A percentile compares a stretch with the other conserved stretches of the same genome.
Conservation (phyloP, 78 protist species). For the Dictyostelium purpureum region DNA sequence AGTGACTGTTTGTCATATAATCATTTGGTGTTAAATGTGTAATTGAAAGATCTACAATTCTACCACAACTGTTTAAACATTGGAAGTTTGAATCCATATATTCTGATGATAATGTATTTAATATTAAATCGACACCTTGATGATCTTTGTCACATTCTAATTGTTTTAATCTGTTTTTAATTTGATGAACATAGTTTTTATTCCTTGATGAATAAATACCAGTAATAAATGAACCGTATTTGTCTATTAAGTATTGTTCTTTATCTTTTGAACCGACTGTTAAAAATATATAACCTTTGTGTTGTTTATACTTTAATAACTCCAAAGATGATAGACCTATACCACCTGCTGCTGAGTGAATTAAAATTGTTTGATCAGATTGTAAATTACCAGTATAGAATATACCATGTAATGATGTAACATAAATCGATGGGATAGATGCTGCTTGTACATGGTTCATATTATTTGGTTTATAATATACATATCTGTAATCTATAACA, state of each 20-base stretch:
- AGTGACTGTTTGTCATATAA: background rate
- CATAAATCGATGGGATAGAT: background rate
- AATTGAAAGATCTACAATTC: constrained; percentile 36
- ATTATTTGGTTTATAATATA: background rate
- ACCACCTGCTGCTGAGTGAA: constrained; percentile 7
- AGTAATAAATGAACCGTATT: background rate
- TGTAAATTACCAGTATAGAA: constrained; percentile 5
- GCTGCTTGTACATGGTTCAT: background rate
- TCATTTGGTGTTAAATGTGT: background rate
- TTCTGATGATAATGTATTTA: constrained; percentile 42
- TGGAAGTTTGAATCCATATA: background rate
- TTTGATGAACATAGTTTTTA: background rate
- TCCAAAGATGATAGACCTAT: constrained; percentile 71
- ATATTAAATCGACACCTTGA: constrained; percentile 20
- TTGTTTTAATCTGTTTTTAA: background rate
- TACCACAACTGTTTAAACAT: background rate
- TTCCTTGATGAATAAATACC: background rate
- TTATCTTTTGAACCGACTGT: constrained; percentile 6
- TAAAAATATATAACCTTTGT: background rate
- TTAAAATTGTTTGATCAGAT: background rate
- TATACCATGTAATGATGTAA: background rate
- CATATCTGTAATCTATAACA: background rate
- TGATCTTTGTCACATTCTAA: background rate
- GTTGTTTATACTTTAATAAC: constrained; percentile 77
- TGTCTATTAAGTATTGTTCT: background rate